These are phyloP conservation scores for Lepraria neglecta DNA, from an alignment of 495 filamentous ascomycete genomes.

Conservation along the genomic window DNA sequence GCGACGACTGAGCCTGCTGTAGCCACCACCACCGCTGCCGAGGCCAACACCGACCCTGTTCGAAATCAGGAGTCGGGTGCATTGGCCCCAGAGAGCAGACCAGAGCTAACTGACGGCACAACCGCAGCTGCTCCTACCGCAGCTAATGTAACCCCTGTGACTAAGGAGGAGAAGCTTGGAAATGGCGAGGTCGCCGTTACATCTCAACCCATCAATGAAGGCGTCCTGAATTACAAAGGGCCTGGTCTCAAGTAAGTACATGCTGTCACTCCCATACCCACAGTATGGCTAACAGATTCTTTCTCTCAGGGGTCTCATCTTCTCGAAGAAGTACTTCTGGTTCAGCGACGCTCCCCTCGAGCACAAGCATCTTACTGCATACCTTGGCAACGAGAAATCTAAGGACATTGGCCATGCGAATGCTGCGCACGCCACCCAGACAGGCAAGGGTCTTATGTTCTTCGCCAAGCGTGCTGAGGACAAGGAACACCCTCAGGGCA, in stretches of 20 bases:
- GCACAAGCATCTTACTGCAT: slow-evolving; percentile 62
- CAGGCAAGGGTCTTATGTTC: slow-evolving; percentile 92
- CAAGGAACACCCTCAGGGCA: slow-evolving; percentile 70
- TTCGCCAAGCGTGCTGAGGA: slow-evolving; percentile 79
- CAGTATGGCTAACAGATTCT: neutral
- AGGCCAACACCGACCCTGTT: slow-evolving; percentile 45
- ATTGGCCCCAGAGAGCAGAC: slow-evolving; percentile 34
- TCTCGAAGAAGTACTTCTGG: slow-evolving; percentile 84
- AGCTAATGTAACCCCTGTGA: slow-evolving; percentile 29
- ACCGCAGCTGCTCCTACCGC: slow-evolving; percentile 46
- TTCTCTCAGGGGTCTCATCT: slow-evolving; percentile 50
- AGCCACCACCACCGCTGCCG: slow-evolving; percentile 39
- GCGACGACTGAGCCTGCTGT: slow-evolving; percentile 39
- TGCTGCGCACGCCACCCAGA: slow-evolving; percentile 82
- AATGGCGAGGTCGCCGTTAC: slow-evolving; percentile 47
- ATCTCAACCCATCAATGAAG: slow-evolving; percentile 61
- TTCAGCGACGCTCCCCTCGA: slow-evolving; percentile 78
- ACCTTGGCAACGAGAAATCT: slow-evolving; percentile 82
- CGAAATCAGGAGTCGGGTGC: slow-evolving; percentile 33
- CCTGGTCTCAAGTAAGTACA: slow-evolving; percentile 80
- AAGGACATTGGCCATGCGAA: slow-evolving; percentile 66
- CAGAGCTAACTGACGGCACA: slow-evolving; percentile 37
- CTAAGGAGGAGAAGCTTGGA: slow-evolving; percentile 41
- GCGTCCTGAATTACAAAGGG: slow-evolving; percentile 77
- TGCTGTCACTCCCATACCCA: slow-evolving; percentile 24